These are phyloP conservation scores for Avena sativa DNA, from an alignment of 176 grass and related monocot species.

Conservation along the genomic window DNA sequence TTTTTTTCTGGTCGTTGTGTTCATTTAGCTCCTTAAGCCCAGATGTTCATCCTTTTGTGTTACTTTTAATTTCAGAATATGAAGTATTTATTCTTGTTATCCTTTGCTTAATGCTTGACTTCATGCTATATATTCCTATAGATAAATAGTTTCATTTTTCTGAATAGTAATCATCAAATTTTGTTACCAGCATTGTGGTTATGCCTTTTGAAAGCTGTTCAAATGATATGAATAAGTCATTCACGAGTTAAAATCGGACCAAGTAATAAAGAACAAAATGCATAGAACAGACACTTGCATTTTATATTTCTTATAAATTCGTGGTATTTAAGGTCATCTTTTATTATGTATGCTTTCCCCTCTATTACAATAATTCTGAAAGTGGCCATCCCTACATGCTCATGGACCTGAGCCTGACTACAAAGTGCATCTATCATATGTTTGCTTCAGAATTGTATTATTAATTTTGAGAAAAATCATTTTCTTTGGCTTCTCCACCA, in stretches of 20 bases:
- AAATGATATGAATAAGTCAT: conserved; percentile 1
- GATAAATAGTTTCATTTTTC: not conserved
- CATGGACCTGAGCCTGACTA: not conserved
- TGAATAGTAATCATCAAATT: conserved; percentile 21
- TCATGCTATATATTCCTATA: not conserved
- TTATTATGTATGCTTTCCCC: not conserved
- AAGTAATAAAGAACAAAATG: not conserved
- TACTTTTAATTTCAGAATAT: not conserved
- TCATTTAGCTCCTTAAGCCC: conserved; percentile 15
- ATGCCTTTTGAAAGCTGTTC: conserved; percentile 17
- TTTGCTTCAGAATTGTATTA: conserved; percentile 21
- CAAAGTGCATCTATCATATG: not conserved
- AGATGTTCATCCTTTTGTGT: not conserved
- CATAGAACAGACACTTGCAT: not conserved
- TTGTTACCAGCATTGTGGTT: not conserved
- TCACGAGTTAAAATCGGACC: not conserved
- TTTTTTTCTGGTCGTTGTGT: conserved; percentile 22
- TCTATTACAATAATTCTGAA: not conserved
- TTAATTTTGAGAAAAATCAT: conserved; percentile 2
- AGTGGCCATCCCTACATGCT: not conserved
- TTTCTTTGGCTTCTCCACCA: not conserved
- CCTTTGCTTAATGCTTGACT: conserved; percentile 5
- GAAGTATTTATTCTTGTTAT: not conserved
- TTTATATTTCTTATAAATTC: not conserved
- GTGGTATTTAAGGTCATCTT: not conserved